Evolutionary conservation across 2,329 filamentous ascomycete species (phyloP), one percentile per base, ranked within the genome.

Genomic region (Fusarium concolor): DNA sequence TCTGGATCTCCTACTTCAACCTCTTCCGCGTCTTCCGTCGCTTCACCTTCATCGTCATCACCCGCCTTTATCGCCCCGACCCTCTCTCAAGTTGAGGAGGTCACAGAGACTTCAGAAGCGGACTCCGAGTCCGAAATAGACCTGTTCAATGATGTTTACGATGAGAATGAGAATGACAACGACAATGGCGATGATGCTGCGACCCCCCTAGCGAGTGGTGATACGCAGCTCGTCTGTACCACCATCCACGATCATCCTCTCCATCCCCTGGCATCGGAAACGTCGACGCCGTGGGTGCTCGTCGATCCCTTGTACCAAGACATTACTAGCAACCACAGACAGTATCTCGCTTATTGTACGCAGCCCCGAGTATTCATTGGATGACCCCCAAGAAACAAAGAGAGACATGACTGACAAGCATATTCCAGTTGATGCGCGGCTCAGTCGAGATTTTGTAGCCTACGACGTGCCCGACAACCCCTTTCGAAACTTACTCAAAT

Each of bases 371-470:
- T 52, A 46, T 29, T 43, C 15, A 65, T 64, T 67, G 47, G 46
- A 22, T 53, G 43, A 24, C 31, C 6, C 17, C n/a, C 39, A 28
- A 20, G 44, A 37, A 15, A 20, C 35, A 37, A 46, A 18, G 37
- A 66, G 47, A 69, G 66, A 72, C 65, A 70, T 70, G 63, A 47
- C 65, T 68, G 53, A 65, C 57, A 42, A 38, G 24, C 33, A 57
- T 39, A 47, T 52, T 29, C 45, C 41, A 86, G 82, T 86, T 76
- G 75, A 83, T 54, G 77, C 74, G n/a, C 75, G 83, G 38, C 77
- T 89, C 47, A 87, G 85, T 76, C 81, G 78, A 71, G 85, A 87
- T 68, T 79, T 88, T 41, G 82, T 85, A 54, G 80, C 82, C 26
- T 77, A 79, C 52, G 83, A 85, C 72, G 68, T 80, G 46, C 77